A percentile compares a stretch with the other conserved stretches of the same genome.
phyloP scores from a whole-genome alignment of 108 stramenopile species.

The Skeletonema grethae region DNA sequence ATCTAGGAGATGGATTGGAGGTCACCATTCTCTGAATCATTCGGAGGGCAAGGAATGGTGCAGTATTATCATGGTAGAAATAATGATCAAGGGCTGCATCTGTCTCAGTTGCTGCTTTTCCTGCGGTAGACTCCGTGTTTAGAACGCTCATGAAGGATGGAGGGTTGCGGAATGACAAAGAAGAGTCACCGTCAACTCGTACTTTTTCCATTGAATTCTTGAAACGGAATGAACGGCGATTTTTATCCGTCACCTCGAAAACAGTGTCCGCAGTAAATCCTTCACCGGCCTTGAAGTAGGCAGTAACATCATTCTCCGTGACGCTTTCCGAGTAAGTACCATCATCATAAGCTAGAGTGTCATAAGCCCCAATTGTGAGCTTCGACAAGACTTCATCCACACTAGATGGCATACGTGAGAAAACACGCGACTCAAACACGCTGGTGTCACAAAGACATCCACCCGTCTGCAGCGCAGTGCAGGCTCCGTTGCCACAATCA shows the following conservation, averaged over 20 bases:
- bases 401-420: constrained; percentile 12
- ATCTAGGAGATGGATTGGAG: constrained; percentile 70
- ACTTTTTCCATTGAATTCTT: constrained; percentile 57
- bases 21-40: constrained; percentile 63
- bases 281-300: constrained; percentile 22
- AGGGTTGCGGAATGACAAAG: constrained; percentile 62
- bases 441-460: constrained; percentile 55
- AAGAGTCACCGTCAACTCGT: constrained; percentile 30
- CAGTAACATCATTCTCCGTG: constrained; percentile 20
- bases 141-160: constrained; percentile 49
- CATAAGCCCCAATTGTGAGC: constrained; percentile 45
- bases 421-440: constrained; percentile 48
- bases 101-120: constrained; percentile 72
- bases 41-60: constrained; percentile 63
- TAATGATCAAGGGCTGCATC: constrained; percentile 74
- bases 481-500: constrained; percentile 25
- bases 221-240: constrained; percentile 37
- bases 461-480: constrained; percentile 24
- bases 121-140: constrained; percentile 37
- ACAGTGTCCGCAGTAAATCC: constrained; percentile 10
- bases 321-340: constrained; percentile 21
- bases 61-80: constrained; percentile 63
- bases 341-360: neutral
- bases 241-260: constrained; percentile 53
- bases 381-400: constrained; percentile 27